Conservation (phyloP, 2,329 filamentous ascomycete species). For the Hypoxylon sp. region DNA sequence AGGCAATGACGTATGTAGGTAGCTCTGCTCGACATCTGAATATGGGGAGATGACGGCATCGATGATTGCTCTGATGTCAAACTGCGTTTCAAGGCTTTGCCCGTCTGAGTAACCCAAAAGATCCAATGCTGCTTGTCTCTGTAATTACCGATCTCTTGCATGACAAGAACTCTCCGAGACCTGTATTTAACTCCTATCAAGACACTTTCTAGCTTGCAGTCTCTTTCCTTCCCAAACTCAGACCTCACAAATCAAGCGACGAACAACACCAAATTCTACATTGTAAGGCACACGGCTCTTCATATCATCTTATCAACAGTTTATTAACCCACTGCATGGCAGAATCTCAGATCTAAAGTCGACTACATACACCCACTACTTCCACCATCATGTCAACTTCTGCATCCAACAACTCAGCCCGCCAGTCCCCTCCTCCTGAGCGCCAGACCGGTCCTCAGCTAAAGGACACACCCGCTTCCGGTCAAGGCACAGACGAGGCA, state of each 20-base stretch:
- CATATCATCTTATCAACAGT: background rate
- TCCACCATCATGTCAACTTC: conserved; percentile 72
- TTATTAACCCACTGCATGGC: background rate
- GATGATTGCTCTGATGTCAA: conserved; percentile 41
- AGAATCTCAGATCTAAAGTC: background rate
- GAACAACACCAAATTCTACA: background rate
- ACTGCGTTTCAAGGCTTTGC: conserved; percentile 22
- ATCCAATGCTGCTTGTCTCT: background rate
- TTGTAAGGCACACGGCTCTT: background rate
- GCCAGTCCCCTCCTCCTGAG: conserved; percentile 83
- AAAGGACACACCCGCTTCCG: conserved; percentile 67
- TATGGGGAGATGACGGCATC: conserved; percentile 41
- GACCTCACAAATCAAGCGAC: conserved; percentile 13
- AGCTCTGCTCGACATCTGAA: conserved; percentile 23
- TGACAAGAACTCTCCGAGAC: conserved; percentile 11
- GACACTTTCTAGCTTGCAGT: background rate
- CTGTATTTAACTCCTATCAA: conserved; percentile 33
- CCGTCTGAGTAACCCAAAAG: conserved; percentile 6
- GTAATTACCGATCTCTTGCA: conserved; percentile 22
- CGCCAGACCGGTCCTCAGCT: conserved; percentile 74
- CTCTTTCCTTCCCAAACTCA: conserved; percentile 1
- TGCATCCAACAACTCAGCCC: conserved; percentile 63
- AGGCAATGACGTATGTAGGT: conserved; percentile 40
- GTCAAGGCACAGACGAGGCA: conserved; percentile 69
- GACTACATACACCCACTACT: conserved; percentile 14